Evolutionary conservation across 345 rosid species (phyloP), one percentile per base, ranked within the genome.

Genomic region (Lagerstroemia speciosa): DNA sequence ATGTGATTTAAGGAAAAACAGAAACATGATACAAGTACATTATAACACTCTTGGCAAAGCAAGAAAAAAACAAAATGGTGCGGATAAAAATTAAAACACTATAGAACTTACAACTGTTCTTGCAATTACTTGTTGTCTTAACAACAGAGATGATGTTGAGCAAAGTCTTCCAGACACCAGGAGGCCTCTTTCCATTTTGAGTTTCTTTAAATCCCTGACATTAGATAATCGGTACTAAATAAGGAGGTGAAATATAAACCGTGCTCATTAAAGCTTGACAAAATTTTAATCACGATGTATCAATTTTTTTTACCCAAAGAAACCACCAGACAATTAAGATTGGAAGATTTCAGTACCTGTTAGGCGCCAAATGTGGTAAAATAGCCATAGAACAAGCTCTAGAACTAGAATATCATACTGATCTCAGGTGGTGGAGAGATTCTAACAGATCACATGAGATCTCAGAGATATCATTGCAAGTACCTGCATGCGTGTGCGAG

Each of bases 401-500:
- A 38, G 12, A 38, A 7, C 2, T 7, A 38, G 17, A 43, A 43
- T 24, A 24, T 24, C 61, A 55, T 55, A 6, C 55, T 17, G 3
- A 48, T 19, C 55, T 20, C 24, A 8, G 11, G 16, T 48, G 55
- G 24, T 24, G 20, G n/a, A n/a, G 2, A 43, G 61, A 55, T 24
- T n/a, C 14, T 55, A 55, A 6, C 5, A 31, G 6, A 67, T 5
- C 7, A 19, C n/a, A 20, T 26, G 1, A 30, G 20, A 20, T 22
- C 31, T 24, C 66, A 38, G 29, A 36, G 32, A 33, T 57, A 14
- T 26, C 72, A 41, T 55, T 8, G 10, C 30, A 55, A 55, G 61
- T 19, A 94, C 99, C 97, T 94, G 99, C 99, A 94, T 94, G 73
- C 97, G 92, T 27, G 99, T 94, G 76, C 89, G 83, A 62, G 99